phyloP scores from a whole-genome alignment of 139 green algal species.

The Axilococcus clingmanii region DNA sequence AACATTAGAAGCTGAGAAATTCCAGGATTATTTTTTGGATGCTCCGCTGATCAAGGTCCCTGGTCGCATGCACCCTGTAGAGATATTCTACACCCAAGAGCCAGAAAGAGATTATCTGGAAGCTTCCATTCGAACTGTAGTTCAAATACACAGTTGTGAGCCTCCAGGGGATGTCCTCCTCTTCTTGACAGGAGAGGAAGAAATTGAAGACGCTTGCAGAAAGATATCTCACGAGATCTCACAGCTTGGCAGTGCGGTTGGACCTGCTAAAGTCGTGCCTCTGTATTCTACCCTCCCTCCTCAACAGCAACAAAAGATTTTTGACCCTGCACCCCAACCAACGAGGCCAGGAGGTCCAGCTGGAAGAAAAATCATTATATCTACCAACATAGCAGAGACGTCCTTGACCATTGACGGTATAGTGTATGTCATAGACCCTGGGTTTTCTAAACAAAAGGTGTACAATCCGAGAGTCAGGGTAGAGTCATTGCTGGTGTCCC shows the following conservation, averaged over 20 bases:
- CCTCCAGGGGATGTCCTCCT: constrained; percentile 86
- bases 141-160: constrained; percentile 90
- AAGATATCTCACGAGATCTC: constrained; percentile 17
- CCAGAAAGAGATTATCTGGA: constrained; percentile 98
- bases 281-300: constrained; percentile 96
- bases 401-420: constrained; percentile 99
- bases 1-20: constrained; percentile 99
- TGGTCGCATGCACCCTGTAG: constrained; percentile 92
- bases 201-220: constrained; percentile 92
- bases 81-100: constrained; percentile 99
- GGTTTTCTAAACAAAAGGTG: constrained; percentile 96
- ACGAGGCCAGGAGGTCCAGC: constrained; percentile 42
- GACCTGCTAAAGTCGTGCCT: constrained; percentile 86
- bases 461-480: constrained; percentile 97
- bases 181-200: constrained; percentile 98
- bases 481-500: constrained; percentile 95
- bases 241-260: constrained; percentile 41
- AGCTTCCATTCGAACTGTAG: constrained; percentile 92
- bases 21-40: constrained; percentile 94
- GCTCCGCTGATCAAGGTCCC: constrained; percentile 96
- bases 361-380: constrained; percentile 96
- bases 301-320: constrained; percentile 94
- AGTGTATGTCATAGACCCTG: constrained; percentile 97
- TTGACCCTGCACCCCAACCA: constrained; percentile 67
- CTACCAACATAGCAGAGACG: constrained; percentile 99